phyloP scores from a whole-genome alignment of 192 early-diverging fungal genomes.

The Rhizophagus sp. region DNA sequence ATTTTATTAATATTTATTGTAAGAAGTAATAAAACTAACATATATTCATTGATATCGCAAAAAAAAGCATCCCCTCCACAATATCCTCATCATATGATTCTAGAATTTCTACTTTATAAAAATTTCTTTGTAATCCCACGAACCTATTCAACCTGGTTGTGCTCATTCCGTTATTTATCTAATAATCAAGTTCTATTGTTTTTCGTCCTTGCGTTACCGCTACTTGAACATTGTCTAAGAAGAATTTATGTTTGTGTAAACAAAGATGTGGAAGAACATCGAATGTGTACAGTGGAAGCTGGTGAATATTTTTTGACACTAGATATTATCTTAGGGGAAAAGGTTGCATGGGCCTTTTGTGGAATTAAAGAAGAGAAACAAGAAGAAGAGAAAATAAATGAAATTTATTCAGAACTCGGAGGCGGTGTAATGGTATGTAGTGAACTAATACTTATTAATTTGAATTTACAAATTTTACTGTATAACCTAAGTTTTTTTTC shows the following conservation, averaged over 20 bases:
- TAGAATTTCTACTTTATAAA: constrained; percentile 2
- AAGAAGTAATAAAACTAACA: background rate
- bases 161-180: constrained; percentile 16
- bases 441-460: background rate
- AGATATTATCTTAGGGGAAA: constrained; percentile 26
- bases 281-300: constrained; percentile 5
- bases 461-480: too few species aligned
- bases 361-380: background rate
- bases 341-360: background rate
- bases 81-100: background rate
- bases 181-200: constrained; percentile 7
- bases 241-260: constrained; percentile 29
- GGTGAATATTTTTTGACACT: constrained; percentile 32
- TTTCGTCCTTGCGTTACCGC: constrained; percentile 14
- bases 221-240: constrained; percentile 29
- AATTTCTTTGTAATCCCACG: constrained; percentile 21
- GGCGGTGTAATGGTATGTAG: constrained; percentile 28
- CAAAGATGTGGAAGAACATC: constrained; percentile 8
- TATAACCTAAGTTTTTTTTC: background rate
- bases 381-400: constrained; percentile 10
- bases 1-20: background rate
- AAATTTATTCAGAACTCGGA: constrained; percentile 19
- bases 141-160: constrained; percentile 16
- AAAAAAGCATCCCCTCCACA: background rate
- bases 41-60: background rate